A percentile compares a stretch with the other conserved stretches of the same genome.
Conservation (phyloP, 2,329 filamentous ascomycete species). For the Pyrenophora seminiperda region DNA sequence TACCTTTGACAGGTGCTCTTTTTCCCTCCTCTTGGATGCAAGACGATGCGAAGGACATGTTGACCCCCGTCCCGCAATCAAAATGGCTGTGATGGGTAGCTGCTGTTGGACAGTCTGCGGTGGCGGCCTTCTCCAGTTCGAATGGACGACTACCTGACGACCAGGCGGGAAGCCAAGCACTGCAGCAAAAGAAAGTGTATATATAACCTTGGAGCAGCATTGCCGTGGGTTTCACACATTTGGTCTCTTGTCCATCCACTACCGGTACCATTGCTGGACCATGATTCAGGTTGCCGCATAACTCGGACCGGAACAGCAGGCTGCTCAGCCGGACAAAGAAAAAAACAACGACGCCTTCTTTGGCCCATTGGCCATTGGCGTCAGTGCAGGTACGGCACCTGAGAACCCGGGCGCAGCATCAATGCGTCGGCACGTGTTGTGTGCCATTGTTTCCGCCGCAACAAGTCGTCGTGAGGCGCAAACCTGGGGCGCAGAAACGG, state of each 20-base stretch:
- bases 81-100: slow-evolving; percentile 27
- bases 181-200: slow-evolving; percentile 8
- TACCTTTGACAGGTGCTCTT: slow-evolving; percentile 35
- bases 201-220: slow-evolving; percentile 8
- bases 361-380: slow-evolving; percentile 17
- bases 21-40: slow-evolving; percentile 28
- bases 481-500: slow-evolving; percentile 8
- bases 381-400: slow-evolving; percentile 29
- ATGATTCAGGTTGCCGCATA: slow-evolving; percentile 10
- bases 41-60: slow-evolving; percentile 29
- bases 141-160: slow-evolving; percentile 29
- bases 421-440: slow-evolving; percentile 8
- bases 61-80: slow-evolving; percentile 29
- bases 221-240: neutral
- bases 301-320: slow-evolving; percentile 15
- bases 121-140: slow-evolving; percentile 41
- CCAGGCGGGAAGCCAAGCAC: slow-evolving; percentile 33
- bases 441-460: too few relatives aligned
- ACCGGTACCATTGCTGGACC: slow-evolving; percentile 2
- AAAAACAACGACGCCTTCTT: slow-evolving; percentile 13
- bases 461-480: slow-evolving; percentile 10
- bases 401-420: slow-evolving; percentile 18
- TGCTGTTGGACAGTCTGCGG: slow-evolving; percentile 26
- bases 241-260: neutral
- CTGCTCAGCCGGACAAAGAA: slow-evolving; percentile 19